Percentiles rank a stretch among this genome's conserved stretches.
Conservation (phyloP, 306 rosid species). For the Mimosa pudica region DNA sequence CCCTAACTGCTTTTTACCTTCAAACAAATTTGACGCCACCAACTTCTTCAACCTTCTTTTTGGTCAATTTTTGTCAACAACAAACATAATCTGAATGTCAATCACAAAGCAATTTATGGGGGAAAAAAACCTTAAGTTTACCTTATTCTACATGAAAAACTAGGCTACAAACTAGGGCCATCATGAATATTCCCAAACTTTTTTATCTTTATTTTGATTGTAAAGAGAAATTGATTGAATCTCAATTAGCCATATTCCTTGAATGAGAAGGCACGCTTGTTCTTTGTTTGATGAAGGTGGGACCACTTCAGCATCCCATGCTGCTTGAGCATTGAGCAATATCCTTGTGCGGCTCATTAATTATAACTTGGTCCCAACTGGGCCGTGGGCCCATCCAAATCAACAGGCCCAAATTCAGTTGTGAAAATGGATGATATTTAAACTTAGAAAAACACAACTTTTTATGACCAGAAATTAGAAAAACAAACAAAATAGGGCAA, state of each 20-base stretch:
- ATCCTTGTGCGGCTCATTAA: neutral
- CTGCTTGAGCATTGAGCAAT: neutral
- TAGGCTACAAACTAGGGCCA: constrained; percentile 1
- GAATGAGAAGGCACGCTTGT: constrained; percentile 29
- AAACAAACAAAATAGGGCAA: neutral
- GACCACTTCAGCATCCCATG: constrained; percentile 27
- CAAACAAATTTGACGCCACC: neutral
- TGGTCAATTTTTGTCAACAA: neutral
- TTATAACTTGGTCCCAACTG: neutral
- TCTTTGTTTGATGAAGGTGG: constrained; percentile 11
- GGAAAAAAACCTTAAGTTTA: neutral
- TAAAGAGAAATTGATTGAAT: constrained; percentile 19
- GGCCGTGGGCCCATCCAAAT: neutral
- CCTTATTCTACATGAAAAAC: neutral
- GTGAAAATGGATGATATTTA: neutral
- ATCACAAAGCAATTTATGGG: neutral
- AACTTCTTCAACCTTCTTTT: neutral
- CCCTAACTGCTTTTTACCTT: neutral
- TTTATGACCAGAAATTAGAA: neutral
- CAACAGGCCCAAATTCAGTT: neutral
- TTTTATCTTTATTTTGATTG: neutral
- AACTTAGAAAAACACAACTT: neutral
- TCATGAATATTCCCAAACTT: neutral
- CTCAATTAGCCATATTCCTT: constrained; percentile 8
- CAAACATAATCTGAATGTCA: neutral